Base-by-base conservation (phyloP, 148 eudicot species). In the Camellia sinensis region DNA sequence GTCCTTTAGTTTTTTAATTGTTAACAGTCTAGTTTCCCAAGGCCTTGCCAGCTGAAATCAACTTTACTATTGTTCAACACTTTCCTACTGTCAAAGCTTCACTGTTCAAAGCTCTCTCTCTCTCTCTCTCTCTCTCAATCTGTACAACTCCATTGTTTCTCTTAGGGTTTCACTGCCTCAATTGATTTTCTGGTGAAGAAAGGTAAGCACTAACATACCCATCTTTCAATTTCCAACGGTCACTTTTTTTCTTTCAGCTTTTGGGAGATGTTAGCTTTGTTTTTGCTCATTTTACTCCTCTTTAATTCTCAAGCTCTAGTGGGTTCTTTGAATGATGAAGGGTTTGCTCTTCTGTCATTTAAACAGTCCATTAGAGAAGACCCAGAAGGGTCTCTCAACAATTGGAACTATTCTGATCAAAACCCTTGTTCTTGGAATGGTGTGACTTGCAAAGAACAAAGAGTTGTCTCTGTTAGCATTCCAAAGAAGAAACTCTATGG, bases 401-500 rank as follows among this genome's bases (percentile, higher is more conserved):
- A 90, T 44, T 96, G 99, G 99, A 96, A 94, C 84, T 83, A 73
- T 19, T 81, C 85, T 81, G 92, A 92, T 88, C 90, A 86, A 79
- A 92, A 80, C 85, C 98, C 99, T 69, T 96, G 99, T 92, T 89
- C 89, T 12, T 96, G 99, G 99, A 93, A 92, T 89, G 99, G 98
- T 18, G 82, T 96, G 22, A 89, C 98, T 59, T 96, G 99, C 82
- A 91, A 88, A 87, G 89, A 89, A 57, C 87, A 79, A 68, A 94
- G 68, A 75, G 98, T 93, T 63, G 89, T 93, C 0, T 94, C 99
- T 72, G 77, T 96, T 72, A 90, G 94, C 67, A 94, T 94, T 14
- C 99, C 99, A 40, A 94, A 88, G 75, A 91, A 92, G 85, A 91
- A 90, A 79, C 95, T 96, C 75, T 69, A 75, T 61, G 98, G 99